phyloP scores from a whole-genome alignment of 148 eudicot genomes.

The Polygonum aviculare region DNA sequence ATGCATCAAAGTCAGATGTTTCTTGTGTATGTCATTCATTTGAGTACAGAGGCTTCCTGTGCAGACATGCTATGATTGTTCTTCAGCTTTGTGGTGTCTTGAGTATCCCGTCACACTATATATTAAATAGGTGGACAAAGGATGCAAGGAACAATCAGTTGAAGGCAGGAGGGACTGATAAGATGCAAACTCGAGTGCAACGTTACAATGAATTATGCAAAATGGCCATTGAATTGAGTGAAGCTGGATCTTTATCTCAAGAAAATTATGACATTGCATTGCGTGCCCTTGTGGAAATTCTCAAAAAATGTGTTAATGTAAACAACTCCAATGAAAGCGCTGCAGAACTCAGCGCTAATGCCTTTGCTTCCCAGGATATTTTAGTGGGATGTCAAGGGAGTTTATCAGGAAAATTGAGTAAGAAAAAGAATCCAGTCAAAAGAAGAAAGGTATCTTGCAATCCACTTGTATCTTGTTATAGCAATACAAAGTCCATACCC shows the following conservation, averaged over 20 bases:
- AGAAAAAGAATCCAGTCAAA: conserved; percentile 32
- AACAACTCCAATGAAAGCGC: conserved; percentile 30
- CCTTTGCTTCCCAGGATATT: conserved; percentile 19
- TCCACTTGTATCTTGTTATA: not conserved
- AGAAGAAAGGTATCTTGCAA: conserved; percentile 31
- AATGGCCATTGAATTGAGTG: conserved; percentile 40
- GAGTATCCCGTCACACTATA: conserved; percentile 40
- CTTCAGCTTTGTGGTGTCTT: conserved; percentile 45
- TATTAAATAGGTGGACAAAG: conserved; percentile 44
- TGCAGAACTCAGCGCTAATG: conserved; percentile 16
- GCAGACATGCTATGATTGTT: conserved; percentile 49
- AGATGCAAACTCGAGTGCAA: conserved; percentile 33
- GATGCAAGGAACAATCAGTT: conserved; percentile 32
- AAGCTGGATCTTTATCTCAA: conserved; percentile 38
- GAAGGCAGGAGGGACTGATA: conserved; percentile 22
- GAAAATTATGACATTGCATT: conserved; percentile 34
- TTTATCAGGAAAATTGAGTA: conserved; percentile 20
- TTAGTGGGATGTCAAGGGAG: conserved; percentile 26
- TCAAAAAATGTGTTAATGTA: conserved; percentile 30
- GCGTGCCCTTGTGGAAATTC: conserved; percentile 31
- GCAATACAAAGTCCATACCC: not conserved
- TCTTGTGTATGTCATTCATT: conserved; percentile 49
- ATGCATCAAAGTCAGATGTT: conserved; percentile 31
- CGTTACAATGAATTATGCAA: conserved; percentile 39
- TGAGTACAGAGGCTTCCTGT: conserved; percentile 39